Base-by-base conservation (phyloP, 768 basidiomycete genomes). In the Boletellus emodensis region DNA sequence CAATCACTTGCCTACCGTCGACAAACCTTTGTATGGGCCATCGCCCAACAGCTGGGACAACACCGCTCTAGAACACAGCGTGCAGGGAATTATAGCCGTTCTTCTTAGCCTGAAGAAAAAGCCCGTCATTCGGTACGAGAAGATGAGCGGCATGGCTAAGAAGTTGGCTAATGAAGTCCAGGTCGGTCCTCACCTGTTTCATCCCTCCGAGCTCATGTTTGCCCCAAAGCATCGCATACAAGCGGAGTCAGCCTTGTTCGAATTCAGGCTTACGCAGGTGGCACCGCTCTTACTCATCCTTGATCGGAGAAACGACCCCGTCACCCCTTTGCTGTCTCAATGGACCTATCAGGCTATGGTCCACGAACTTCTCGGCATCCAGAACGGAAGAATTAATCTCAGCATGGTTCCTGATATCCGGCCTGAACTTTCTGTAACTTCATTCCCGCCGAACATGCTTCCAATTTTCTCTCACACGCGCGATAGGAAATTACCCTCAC, bases 261-360 rank as follows among this genome's bases (percentile, higher is more conserved):
- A 97, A 62, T 98, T 98, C 67, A 81, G 94, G 41, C 75, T 84
- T 35, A 92, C 90, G 2, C 90, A 93, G 67, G 84, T 91, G 8
- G 80, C 92, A 2, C 96, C 96, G 7, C 64, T 98, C 39, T 73
- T 99, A 32, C 77, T 99, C 44, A 90, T 99, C 56, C 78, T 99
- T 48, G 96, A 99, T 71, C 81, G 96, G 54, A 77, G 95, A 55
- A 97, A 96, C 68, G 96, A 99, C 62, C 96, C 96, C 3, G 91
- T 98, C 6, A 98, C 96, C 0, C 96, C 96, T 4, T 72, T 98
- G 34, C 76, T 98, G 28, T 92, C 92, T 3, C 96, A 97, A 69
- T 98, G 96, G 96, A 98, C 96, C 22, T 98, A 98, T 71, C 95
- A 98, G 66, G 96, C 95, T 1, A 97, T 98, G 94, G 96, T 98